Evolutionary conservation across 2,329 filamentous ascomycete species (phyloP), one percentile per base, ranked within the genome.

Genomic region (Tolypocladium ophioglossoides): DNA sequence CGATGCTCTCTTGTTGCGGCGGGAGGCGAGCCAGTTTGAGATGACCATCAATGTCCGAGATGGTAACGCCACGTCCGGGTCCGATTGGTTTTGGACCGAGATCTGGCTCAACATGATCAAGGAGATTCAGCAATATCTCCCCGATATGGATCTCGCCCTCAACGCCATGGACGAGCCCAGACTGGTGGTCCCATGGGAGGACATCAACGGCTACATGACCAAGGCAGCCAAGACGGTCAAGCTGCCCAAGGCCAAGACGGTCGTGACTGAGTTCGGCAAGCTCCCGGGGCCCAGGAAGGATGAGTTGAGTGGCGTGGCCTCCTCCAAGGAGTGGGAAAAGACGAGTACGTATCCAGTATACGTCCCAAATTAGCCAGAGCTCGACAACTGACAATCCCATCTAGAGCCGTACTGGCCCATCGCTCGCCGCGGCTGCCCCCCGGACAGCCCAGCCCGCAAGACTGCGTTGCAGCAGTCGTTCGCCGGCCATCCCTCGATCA

Each of bases 81-180:
- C 74, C 63, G 76, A 78, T 58, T 83, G 75, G 77, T 81, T 78
- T 62, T 84, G 76, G 78, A 80, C 76, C 3, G 67, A 74, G 60
- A 77, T 83, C 55, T 82, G 80, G 79, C 66, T 78, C 35, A 66
- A 77, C 51, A 70, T 83, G 70, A 71, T 80, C 60, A 69, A 74
- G 55, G 74, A 74, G 0, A 73, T 83, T n/a, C 74, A 78, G 57
- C 68, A 77, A 40, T 56, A 79, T 53, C 69, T 87, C 18, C 84
- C 84, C 2, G 83, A 87, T 61, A 83, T 87, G 78, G 83, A 86
- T 56, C 75, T 87, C 55, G 77, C 84, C 0, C 73, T 86, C 56
- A 87, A 87, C 58, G 74, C 78, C 35, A 82, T 86, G 76, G 84
- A 87, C 60, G 83, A 87, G 63, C 84, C 84, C 40, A 74, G 84